Conservation (phyloP, 208 protist species). For the Leishmania arabica region DNA sequence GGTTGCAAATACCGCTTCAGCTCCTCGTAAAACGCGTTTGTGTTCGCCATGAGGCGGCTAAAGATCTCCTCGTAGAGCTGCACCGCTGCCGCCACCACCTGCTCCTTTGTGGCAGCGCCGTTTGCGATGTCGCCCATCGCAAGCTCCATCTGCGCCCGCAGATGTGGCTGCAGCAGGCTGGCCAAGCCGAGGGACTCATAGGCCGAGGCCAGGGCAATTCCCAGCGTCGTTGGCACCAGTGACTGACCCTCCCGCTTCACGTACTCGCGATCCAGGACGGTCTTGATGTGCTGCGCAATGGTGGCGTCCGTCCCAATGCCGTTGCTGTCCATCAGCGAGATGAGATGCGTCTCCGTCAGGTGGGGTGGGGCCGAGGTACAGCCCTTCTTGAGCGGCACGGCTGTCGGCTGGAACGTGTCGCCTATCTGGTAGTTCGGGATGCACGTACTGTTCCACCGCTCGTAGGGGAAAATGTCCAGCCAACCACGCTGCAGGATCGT, state of each 20-base stretch:
- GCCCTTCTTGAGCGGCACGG: constrained; percentile 78
- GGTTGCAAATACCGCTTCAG: constrained; percentile 48
- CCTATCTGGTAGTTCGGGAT: constrained; percentile 94
- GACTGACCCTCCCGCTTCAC: constrained; percentile 71
- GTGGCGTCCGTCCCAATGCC: constrained; percentile 99
- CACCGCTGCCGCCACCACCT: constrained; percentile 82
- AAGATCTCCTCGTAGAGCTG: constrained; percentile 84
- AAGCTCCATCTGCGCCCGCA: constrained; percentile 94
- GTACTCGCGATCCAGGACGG: constrained; percentile 93
- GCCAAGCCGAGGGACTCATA: constrained; percentile 96
- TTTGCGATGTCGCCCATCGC: constrained; percentile 89
- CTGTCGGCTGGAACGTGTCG: constrained; percentile 88
- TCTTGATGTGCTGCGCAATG: constrained; percentile 99
- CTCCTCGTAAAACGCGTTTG: constrained; percentile 51
- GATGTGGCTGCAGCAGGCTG: constrained; percentile 89
- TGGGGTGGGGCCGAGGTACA: constrained; percentile 91
- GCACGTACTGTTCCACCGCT: constrained; percentile 81
- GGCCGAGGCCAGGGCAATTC: constrained; percentile 94
- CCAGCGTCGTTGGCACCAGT: constrained; percentile 94
- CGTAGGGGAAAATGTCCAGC: constrained; percentile 93
- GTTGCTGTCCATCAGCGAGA: constrained; percentile 97
- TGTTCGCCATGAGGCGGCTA: constrained; percentile 47
- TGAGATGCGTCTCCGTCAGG: constrained; percentile 97
- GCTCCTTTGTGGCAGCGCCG: constrained; percentile 73
- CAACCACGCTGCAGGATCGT: constrained; percentile 94